These are phyloP conservation scores for Ciborinia camelliae DNA, from an alignment of 2,329 filamentous ascomycete species.

Conservation along the genomic window DNA sequence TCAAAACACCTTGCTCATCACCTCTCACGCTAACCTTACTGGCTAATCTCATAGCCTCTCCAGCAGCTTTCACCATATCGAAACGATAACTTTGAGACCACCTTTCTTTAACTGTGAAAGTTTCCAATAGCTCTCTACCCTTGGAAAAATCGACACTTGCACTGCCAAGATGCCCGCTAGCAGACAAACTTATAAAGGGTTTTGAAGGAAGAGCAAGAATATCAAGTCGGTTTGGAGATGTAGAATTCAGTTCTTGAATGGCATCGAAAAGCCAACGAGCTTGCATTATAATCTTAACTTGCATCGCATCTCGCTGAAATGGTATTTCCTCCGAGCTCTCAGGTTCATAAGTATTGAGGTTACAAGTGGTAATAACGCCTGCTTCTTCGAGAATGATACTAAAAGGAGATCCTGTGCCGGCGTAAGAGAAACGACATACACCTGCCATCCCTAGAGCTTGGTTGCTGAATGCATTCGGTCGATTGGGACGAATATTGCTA, in stretches of 20 bases:
- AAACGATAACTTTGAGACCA: conserved; percentile 81
- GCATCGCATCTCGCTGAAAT: conserved; percentile 73
- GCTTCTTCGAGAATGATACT: conserved; percentile 83
- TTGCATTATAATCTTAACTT: conserved; percentile 94
- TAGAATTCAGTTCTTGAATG: conserved; percentile 59
- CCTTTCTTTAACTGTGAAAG: conserved; percentile 59
- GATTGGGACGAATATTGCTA: conserved; percentile 59
- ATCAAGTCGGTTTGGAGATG: conserved; percentile 67
- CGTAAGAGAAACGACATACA: conserved; percentile 80
- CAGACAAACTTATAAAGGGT: conserved; percentile 74
- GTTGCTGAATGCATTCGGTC: conserved; percentile 75
- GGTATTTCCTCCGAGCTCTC: conserved; percentile 78
- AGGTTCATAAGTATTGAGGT: conserved; percentile 82
- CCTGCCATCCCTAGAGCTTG: conserved; percentile 80
- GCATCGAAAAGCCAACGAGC: conserved; percentile 69
- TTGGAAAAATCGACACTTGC: conserved; percentile 65
- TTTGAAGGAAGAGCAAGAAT: conserved; percentile 58
- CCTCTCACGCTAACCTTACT: conserved; percentile 89
- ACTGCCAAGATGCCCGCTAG: conserved; percentile 55
- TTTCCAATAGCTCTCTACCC: conserved; percentile 68
- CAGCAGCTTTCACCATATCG: conserved; percentile 76
- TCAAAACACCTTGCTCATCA: conserved; percentile 85
- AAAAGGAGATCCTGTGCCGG: conserved; percentile 70
- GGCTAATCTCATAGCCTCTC: conserved; percentile 87
- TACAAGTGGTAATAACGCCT: conserved; percentile 83